Evolutionary conservation across 202 grass and related monocot species (phyloP).

Genomic region (Schoenoplectus triqueter): DNA sequence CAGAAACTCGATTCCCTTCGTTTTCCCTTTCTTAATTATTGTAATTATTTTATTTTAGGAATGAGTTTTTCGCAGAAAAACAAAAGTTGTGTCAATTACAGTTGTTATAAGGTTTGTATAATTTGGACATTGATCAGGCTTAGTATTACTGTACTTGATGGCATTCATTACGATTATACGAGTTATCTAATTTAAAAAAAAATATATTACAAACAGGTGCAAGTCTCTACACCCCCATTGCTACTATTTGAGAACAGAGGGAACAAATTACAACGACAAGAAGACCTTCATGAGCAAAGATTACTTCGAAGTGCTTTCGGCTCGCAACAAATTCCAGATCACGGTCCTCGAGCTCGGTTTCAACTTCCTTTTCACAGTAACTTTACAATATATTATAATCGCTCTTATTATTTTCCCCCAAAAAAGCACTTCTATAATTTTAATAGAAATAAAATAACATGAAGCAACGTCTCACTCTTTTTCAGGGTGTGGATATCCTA

Average conservation of each 20-base stretch:
- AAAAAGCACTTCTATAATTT: background rate
- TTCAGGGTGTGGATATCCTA: constrained; percentile 39
- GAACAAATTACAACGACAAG: constrained; percentile 52
- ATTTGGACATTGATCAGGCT: no score
- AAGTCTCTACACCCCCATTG: constrained; percentile 58
- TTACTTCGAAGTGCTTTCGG: constrained; percentile 81
- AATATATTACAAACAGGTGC: constrained; percentile 43
- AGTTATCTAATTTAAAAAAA: background rate
- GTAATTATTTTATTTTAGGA: constrained; percentile 41
- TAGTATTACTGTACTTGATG: background rate
- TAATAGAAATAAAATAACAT: background rate
- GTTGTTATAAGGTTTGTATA: no score
- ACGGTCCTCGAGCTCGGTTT: constrained; percentile 70
- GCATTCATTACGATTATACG: background rate
- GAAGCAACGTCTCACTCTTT: background rate
- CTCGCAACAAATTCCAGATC: constrained; percentile 54
- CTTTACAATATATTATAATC: background rate
- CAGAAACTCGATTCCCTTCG: background rate
- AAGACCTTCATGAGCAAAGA: constrained; percentile 78
- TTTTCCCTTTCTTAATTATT: constrained; percentile 40
- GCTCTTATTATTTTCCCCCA: background rate
- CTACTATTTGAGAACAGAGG: constrained; percentile 54
- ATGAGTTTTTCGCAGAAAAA: no score
- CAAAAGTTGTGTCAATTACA: no score
- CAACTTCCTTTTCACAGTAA: constrained; percentile 84